Evolutionary conservation across 2,329 filamentous ascomycete genomes (phyloP), one percentile per base, ranked within the genome.

Genomic region (Phymatotrichopsis omnivora): DNA sequence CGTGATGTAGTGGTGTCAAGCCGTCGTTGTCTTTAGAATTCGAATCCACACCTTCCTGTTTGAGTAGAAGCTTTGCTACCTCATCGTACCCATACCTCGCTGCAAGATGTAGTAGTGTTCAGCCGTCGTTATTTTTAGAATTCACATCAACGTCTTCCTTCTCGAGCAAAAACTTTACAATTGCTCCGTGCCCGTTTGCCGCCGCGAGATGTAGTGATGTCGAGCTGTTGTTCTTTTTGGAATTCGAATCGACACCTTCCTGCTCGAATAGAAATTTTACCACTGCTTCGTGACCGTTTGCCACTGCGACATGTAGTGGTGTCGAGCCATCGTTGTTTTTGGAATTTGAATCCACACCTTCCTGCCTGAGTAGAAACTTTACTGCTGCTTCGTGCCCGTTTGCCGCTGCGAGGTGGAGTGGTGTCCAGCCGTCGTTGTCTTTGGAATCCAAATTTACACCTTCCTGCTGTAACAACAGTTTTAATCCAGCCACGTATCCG

Each of bases 1-100:
- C 43, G 38, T 43, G 42, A 36, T 39, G 27, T n/a, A 56, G 36
- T 25, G 53, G 47, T 38, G 41, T 58, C n/a, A 30, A 54, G 4
- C 51, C 53, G 24, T 45, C 31, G 5, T 34, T 41, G 28, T 48
- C 52, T 22, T 49, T 50, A 19, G 45, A 42, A 4, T 47, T 34
- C 22, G 44, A 29, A 25, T 52, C 37, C 31, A 30, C 39, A 5
- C 11, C 32, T 16, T 17, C 5, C 22, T 7, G 10, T 25, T 38
- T 17, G n/a, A 38, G 3, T 6, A 28, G n/a, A 32, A 17, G 16
- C 11, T 25, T 23, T 14, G 12, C 23, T 14, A 4, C 38, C 34
- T 16, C 43, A 37, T 55, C 34, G 17, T 42, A 35, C 17, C 47
- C 34, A 41, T 47, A 34, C 8, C 36, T n/a, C 32, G 36, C 25